Conservation (phyloP, 164 flowering plant genomes). For the Dillenia suffruticosa region DNA sequence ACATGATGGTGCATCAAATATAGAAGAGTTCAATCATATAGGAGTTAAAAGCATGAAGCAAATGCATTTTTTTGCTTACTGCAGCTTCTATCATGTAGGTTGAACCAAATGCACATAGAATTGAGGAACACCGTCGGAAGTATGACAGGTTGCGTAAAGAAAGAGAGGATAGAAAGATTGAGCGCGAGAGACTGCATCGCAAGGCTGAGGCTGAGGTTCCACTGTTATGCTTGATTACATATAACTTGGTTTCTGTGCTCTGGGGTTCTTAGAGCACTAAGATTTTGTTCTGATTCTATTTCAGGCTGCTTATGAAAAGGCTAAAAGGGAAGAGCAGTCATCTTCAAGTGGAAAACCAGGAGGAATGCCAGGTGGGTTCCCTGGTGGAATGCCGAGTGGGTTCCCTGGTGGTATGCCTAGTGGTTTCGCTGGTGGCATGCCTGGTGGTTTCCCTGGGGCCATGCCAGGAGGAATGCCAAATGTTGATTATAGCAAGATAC, state of each 20-base stretch:
- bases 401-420: slow-evolving; percentile 61
- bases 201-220: slow-evolving; percentile 86
- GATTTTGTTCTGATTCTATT: slow-evolving; percentile 1
- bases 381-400: slow-evolving; percentile 73
- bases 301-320: slow-evolving; percentile 95
- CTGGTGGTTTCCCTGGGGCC: slow-evolving; percentile 52
- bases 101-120: slow-evolving; percentile 87
- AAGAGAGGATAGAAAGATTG: slow-evolving; percentile 58
- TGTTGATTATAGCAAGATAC: slow-evolving; percentile 83
- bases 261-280: background rate
- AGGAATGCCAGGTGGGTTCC: slow-evolving; percentile 69
- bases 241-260: background rate
- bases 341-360: slow-evolving; percentile 61
- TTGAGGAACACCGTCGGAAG: slow-evolving; percentile 91
- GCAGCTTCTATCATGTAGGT: slow-evolving; percentile 40
- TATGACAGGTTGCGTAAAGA: slow-evolving; percentile 80
- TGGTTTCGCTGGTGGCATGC: slow-evolving; percentile 44
- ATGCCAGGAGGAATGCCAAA: slow-evolving; percentile 49
- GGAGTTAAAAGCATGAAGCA: no score
- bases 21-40: no score
- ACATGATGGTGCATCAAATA: no score
- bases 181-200: slow-evolving; percentile 73
- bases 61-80: slow-evolving; percentile 6
- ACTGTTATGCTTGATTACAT: background rate
- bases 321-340: slow-evolving; percentile 81